phyloP scores from a whole-genome alignment of 805 yeast species.

The Gaillardinia entomophila region DNA sequence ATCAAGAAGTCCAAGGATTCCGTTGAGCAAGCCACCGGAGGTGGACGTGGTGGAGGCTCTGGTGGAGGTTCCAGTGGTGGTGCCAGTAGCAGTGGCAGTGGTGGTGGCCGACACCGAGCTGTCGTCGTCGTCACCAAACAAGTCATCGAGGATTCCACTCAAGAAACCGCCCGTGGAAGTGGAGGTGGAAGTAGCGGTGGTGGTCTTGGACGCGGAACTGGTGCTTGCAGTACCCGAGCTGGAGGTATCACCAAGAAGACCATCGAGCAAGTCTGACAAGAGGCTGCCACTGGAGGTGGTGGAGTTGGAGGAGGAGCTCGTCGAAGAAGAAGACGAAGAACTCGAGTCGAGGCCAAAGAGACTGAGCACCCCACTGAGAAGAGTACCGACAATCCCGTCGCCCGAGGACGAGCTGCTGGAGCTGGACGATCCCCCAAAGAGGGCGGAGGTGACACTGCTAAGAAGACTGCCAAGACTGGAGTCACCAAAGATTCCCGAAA shows the following conservation, averaged over 20 bases:
- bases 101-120: slow-evolving; percentile 1
- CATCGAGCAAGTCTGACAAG: neutral
- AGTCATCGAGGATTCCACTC: slow-evolving; percentile 1
- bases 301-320: neutral
- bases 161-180: neutral
- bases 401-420: neutral
- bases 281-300: slow-evolving; percentile 1
- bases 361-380: slow-evolving; percentile 3
- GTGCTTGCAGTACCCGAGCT: neutral
- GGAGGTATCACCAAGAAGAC: neutral
- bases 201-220: neutral
- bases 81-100: slow-evolving; percentile 2
- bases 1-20: neutral
- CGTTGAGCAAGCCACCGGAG: neutral
- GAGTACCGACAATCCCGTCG: slow-evolving; percentile 3
- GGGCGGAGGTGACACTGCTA: slow-evolving; percentile 1
- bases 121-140: slow-evolving; percentile 3
- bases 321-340: neutral
- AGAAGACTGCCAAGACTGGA: slow-evolving; percentile 3
- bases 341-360: neutral
- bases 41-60: neutral
- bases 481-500: slow-evolving; percentile 1
- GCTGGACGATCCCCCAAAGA: slow-evolving; percentile 1
- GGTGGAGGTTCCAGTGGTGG: slow-evolving; percentile 1
- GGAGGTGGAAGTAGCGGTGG: slow-evolving; percentile 1